Percentiles rank a stretch among this genome's conserved stretches.
Conservation (phyloP, 768 basidiomycete genomes). For the Rhodotorula sphaerocarpa region DNA sequence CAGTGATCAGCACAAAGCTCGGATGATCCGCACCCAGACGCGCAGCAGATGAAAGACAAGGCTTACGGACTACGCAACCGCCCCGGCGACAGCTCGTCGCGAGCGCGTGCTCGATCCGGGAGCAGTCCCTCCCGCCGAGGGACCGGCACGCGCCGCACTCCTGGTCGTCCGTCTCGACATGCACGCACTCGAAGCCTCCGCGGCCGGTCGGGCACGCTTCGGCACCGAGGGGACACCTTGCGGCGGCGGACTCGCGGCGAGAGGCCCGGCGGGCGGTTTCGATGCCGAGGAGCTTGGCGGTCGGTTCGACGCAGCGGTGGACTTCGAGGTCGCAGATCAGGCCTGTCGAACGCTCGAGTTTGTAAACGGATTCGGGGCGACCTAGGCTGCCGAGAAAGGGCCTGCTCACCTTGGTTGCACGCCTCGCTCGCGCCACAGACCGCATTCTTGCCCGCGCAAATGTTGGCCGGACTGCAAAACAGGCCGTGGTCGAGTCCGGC, state of each 20-base stretch:
- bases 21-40: no score
- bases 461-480: conserved; percentile 12
- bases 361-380: neutral
- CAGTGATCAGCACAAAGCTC: no score
- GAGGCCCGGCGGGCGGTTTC: neutral
- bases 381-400: no score
- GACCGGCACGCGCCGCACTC: conserved; percentile 26
- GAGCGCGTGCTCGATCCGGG: conserved; percentile 8
- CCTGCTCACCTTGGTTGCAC: conserved; percentile 1
- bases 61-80: conserved; percentile 19
- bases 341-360: neutral
- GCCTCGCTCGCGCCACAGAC: conserved; percentile 11
- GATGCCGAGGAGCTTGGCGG: neutral
- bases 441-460: conserved; percentile 14
- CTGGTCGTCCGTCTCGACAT: conserved; percentile 7
- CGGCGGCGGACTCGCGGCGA: conserved; percentile 13
- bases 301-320: conserved; percentile 11
- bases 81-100: conserved; percentile 23
- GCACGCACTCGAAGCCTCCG: conserved; percentile 33
- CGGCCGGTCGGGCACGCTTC: conserved; percentile 15
- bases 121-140: conserved; percentile 18
- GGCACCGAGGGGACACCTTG: conserved; percentile 13
- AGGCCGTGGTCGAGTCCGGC: conserved; percentile 19
- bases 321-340: conserved; percentile 24
- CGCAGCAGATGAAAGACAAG: neutral